Percentiles rank a stretch among this genome's conserved stretches.
These are phyloP conservation scores for Pleurotus tuber-regium DNA, from an alignment of 768 basidiomycete species.

Conservation along the genomic window DNA sequence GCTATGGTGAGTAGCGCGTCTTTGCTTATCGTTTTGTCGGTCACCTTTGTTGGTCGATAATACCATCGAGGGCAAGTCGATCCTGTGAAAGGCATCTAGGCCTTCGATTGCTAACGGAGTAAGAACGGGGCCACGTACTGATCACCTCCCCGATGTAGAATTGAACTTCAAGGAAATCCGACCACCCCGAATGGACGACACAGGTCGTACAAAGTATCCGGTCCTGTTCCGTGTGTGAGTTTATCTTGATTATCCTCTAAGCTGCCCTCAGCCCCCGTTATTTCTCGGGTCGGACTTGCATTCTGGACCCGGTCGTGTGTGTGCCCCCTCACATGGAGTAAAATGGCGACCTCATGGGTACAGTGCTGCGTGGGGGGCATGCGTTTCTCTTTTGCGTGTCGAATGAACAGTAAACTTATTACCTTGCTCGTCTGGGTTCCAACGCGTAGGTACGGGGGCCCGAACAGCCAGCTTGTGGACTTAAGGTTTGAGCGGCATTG, in stretches of 20 bases:
- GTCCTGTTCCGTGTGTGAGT: conserved; percentile 85
- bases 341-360: neutral
- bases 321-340: neutral
- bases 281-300: too few species aligned
- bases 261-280: too few species aligned
- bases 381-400: conserved; percentile 4
- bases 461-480: conserved; percentile 77
- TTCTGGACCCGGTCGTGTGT: conserved; percentile 1
- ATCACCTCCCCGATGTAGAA: conserved; percentile 43
- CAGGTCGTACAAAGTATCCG: conserved; percentile 94
- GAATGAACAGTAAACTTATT: conserved; percentile 6
- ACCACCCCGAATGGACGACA: conserved; percentile 90
- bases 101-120: neutral
- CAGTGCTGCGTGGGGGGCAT: neutral
- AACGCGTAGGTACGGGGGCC: conserved; percentile 81
- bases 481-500: conserved; percentile 70
- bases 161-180: conserved; percentile 89
- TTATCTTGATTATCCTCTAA: conserved; percentile 8
- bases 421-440: neutral
- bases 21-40: neutral
- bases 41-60: neutral
- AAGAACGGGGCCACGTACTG: conserved; percentile 9
- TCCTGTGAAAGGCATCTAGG: conserved; percentile 11
- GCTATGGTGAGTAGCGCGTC: conserved; percentile 58
- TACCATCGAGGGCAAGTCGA: conserved; percentile 10